Evolutionary conservation across 306 rosid genomes (phyloP), one percentile per base, ranked within the genome.

Genomic region (Datisca glomerata): DNA sequence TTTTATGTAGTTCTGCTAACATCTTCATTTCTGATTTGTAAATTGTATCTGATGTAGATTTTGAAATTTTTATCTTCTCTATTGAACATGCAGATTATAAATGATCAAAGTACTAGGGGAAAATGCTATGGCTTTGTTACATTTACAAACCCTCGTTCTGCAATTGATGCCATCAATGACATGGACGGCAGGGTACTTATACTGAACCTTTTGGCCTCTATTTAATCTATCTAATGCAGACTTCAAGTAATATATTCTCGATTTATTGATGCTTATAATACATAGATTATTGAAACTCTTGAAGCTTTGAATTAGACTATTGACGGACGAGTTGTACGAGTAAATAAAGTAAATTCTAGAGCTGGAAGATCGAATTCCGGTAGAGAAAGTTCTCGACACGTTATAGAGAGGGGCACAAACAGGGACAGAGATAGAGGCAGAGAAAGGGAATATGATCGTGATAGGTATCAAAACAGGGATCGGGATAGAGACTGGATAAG

Each of bases 71-170:
- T n/a, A n/a, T n/a, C 2, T 18, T 19, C 40, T 13, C 44, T 21
- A 39, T 27, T 41, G n/a, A 34, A 10, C 5, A 8, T 57, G 4
- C 91, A 89, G 98, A 80, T 89, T 67, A 68, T 89, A 45, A 84
- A 89, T 56, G 95, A 89, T 56, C 74, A 61, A 4, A 64, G 74
- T 49, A 64, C 79, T 14, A 65, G 73, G 50, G 98, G 95, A 29
- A 89, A 80, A 62, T 84, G 98, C 73, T 89, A 83, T 47, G 81
- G 91, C 23, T 89, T 84, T 53, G 95, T 84, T 43, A 89, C 98
- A 48, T 89, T 80, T 66, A 65, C 81, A 24, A 76, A 75, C 52
- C 95, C 98, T 37, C 71, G 95, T 66, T 78, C 98, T 2, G 95
- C 95, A 5, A 14, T 77, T 13, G 77, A 80, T 51, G 98, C 98